Conservation (phyloP, 352 stramenopile species). For the Pythium myriotylum region DNA sequence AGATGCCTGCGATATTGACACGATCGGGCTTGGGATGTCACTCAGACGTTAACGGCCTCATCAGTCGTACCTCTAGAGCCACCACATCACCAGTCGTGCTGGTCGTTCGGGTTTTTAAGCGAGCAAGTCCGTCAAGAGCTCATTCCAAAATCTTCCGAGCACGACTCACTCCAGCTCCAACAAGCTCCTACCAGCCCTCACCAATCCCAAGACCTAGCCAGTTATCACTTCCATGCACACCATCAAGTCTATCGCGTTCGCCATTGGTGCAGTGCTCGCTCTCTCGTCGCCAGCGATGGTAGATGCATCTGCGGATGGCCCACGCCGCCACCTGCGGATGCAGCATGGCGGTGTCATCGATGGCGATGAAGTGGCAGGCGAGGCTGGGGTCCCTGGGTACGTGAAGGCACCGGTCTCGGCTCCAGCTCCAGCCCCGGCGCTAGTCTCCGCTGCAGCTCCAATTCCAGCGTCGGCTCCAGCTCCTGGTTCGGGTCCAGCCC, state of each 20-base stretch:
- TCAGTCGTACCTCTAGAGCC: too few relatives aligned
- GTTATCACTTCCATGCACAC: neutral
- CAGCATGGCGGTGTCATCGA: neutral
- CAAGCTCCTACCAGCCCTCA: too few relatives aligned
- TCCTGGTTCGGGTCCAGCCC: neutral
- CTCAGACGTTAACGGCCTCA: too few relatives aligned
- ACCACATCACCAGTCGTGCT: too few relatives aligned
- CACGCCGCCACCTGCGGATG: neutral
- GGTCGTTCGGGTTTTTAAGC: too few relatives aligned
- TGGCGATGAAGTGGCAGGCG: neutral
- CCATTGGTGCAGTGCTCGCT: neutral
- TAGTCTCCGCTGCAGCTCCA: neutral
- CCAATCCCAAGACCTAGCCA: too few relatives aligned
- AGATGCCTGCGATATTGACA: too few relatives aligned
- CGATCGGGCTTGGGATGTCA: too few relatives aligned
- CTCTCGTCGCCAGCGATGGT: neutral
- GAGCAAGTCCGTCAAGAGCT: too few relatives aligned
- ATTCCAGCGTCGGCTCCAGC: neutral
- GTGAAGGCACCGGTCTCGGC: neutral
- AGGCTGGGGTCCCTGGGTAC: neutral
- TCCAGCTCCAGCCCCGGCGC: constrained; percentile 1
- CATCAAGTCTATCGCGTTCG: neutral
- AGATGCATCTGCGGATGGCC: neutral
- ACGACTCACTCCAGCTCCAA: too few relatives aligned
- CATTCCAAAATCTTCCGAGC: too few relatives aligned